Percentiles rank a stretch among this genome's conserved stretches.
These are phyloP conservation scores for Penicillium sp. DNA, from an alignment of 2,329 filamentous ascomycete species.

Conservation along the genomic window DNA sequence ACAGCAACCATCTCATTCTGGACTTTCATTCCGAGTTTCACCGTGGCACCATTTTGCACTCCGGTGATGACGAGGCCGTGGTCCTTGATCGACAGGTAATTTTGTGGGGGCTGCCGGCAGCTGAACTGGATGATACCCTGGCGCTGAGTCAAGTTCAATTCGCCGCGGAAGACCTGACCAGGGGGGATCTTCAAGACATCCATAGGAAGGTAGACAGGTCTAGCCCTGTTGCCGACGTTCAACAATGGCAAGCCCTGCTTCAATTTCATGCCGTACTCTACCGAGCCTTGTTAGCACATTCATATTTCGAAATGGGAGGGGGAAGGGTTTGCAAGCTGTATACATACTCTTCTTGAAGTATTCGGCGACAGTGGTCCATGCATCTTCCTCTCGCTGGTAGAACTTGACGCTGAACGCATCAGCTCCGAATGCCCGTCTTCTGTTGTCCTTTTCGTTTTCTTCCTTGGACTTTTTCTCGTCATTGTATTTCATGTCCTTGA, in stretches of 20 bases:
- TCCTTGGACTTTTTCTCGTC: too few relatives aligned
- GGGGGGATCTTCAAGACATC: constrained; percentile 67
- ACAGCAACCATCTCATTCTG: constrained; percentile 22
- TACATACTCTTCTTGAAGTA: constrained; percentile 33
- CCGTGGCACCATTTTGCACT: not conserved
- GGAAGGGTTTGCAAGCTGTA: not conserved
- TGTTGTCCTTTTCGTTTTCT: too few relatives aligned
- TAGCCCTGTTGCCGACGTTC: constrained; percentile 64
- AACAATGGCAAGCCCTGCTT: constrained; percentile 60
- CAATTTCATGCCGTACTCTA: constrained; percentile 45
- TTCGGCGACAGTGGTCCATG: constrained; percentile 29
- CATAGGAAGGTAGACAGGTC: constrained; percentile 68
- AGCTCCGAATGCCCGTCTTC: constrained; percentile 9
- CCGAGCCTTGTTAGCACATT: constrained; percentile 10
- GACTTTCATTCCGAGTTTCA: constrained; percentile 15
- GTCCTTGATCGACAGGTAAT: constrained; percentile 65
- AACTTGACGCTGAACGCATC: constrained; percentile 23
- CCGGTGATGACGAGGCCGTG: constrained; percentile 29
- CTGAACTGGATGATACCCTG: constrained; percentile 72
- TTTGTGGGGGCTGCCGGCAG: constrained; percentile 67
- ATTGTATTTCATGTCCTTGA: not conserved
- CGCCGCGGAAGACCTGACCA: constrained; percentile 66
- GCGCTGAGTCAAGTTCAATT: constrained; percentile 64
- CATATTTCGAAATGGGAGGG: not conserved
- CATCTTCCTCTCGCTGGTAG: constrained; percentile 12